Conservation (phyloP, 1,139 yeast genomes). For the Ogataea hybrid region DNA sequence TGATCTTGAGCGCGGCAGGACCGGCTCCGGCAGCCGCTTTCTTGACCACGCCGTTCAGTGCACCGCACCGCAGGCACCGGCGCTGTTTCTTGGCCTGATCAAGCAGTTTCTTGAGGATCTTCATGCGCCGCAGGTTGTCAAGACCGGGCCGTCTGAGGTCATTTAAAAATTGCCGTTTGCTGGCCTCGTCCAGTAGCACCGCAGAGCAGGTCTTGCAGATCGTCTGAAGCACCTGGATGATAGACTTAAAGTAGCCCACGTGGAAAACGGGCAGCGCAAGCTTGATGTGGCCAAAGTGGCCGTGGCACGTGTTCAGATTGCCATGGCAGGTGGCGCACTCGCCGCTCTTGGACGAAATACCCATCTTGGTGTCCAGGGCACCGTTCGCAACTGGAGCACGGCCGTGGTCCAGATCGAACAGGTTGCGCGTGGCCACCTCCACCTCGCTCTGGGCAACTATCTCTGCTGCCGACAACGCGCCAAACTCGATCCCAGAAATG, state of each 20-base stretch:
- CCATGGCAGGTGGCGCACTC: conserved; percentile 95
- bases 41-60: conserved; percentile 94
- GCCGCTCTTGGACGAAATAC: conserved; percentile 80
- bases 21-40: conserved; percentile 93
- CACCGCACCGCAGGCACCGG: conserved; percentile 82
- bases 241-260: conserved; percentile 93
- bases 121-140: conserved; percentile 92
- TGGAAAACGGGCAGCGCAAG: conserved; percentile 96
- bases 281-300: conserved; percentile 95
- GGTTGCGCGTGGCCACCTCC: conserved; percentile 86
- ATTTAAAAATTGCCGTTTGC: conserved; percentile 62
- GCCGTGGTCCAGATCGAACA: conserved; percentile 87
- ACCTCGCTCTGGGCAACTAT: conserved; percentile 93
- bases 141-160: conserved; percentile 87
- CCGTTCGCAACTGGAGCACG: conserved; percentile 78
- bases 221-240: conserved; percentile 83
- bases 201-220: conserved; percentile 91
- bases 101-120: conserved; percentile 70
- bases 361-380: conserved; percentile 91
- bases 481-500: conserved; percentile 88
- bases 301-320: conserved; percentile 90
- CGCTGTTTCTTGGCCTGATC: conserved; percentile 97
- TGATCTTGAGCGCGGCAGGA: conserved; percentile 86
- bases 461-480: conserved; percentile 88
- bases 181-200: conserved; percentile 68